Percentiles rank a stretch among this genome's conserved stretches.
These are phyloP conservation scores for Phragmites australis DNA, from an alignment of 176 grass and related monocot genomes.

Conservation along the genomic window DNA sequence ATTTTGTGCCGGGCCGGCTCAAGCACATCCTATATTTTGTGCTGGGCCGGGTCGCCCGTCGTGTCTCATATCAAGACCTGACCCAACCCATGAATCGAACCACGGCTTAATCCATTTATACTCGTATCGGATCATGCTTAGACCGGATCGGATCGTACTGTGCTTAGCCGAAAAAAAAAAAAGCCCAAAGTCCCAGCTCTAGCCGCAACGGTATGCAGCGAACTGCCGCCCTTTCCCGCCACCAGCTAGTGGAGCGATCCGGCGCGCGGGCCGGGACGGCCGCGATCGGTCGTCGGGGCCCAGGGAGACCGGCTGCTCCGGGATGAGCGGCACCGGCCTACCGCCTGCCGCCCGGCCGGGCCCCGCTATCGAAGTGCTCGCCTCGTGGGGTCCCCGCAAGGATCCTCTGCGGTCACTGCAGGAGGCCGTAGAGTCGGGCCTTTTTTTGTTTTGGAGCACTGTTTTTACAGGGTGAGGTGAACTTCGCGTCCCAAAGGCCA, in stretches of 20 bases:
- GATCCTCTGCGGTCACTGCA: conserved; percentile 23
- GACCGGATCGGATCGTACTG: too few relatives aligned
- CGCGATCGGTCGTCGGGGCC: neutral
- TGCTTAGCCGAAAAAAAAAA: too few relatives aligned
- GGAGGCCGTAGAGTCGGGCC: neutral
- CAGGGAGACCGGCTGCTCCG: neutral
- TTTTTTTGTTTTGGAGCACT: neutral
- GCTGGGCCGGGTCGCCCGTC: too few relatives aligned
- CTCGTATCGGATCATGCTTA: too few relatives aligned
- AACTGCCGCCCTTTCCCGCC: neutral
- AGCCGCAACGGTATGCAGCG: neutral
- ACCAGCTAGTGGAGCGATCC: neutral
- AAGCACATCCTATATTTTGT: too few relatives aligned
- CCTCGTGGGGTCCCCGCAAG: neutral
- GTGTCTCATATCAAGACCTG: too few relatives aligned
- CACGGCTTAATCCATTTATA: too few relatives aligned
- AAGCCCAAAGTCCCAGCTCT: too few relatives aligned
- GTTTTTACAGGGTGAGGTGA: neutral
- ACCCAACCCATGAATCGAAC: too few relatives aligned
- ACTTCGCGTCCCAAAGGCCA: neutral
- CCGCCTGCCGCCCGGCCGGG: neutral
- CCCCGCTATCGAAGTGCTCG: neutral
- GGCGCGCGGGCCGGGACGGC: neutral
- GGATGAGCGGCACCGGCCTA: conserved; percentile 26
- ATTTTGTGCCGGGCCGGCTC: too few relatives aligned